Evolutionary conservation across 257 asterid genomes (phyloP).

Genomic region (Solanum chaucha): DNA sequence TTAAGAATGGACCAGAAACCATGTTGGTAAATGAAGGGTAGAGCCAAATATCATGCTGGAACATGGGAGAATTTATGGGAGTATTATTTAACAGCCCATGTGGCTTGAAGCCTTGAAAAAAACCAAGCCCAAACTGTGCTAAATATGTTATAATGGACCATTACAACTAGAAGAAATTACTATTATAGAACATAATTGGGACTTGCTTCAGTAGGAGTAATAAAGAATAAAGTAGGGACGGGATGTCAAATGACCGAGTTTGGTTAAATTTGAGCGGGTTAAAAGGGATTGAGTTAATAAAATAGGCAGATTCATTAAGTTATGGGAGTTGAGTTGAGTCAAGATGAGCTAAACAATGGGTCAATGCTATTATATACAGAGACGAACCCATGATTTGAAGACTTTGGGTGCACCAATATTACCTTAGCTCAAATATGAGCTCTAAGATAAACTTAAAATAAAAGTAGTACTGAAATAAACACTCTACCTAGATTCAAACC

Average conservation of each 20-base stretch:
- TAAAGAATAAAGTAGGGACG: background rate
- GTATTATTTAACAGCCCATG: background rate
- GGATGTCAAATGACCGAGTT: background rate
- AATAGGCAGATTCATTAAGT: background rate
- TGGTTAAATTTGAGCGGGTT: background rate
- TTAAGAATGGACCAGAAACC: background rate
- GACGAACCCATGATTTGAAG: fast-evolving
- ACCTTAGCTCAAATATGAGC: background rate
- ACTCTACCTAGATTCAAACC: background rate
- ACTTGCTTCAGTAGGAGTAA: background rate
- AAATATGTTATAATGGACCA: background rate
- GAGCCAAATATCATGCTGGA: background rate
- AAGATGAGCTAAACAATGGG: background rate
- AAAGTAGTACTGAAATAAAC: background rate
- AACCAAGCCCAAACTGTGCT: background rate
- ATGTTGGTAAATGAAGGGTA: background rate
- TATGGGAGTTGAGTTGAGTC: background rate
- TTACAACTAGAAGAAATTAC: background rate
- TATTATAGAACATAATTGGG: background rate
- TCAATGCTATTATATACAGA: background rate
- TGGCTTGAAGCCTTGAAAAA: background rate
- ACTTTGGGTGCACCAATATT: background rate
- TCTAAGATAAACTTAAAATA: too few species aligned
- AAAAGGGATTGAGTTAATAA: background rate
- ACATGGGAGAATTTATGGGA: background rate